phyloP scores from a whole-genome alignment of 2,329 filamentous ascomycete genomes.

The Lanzia echinophila region DNA sequence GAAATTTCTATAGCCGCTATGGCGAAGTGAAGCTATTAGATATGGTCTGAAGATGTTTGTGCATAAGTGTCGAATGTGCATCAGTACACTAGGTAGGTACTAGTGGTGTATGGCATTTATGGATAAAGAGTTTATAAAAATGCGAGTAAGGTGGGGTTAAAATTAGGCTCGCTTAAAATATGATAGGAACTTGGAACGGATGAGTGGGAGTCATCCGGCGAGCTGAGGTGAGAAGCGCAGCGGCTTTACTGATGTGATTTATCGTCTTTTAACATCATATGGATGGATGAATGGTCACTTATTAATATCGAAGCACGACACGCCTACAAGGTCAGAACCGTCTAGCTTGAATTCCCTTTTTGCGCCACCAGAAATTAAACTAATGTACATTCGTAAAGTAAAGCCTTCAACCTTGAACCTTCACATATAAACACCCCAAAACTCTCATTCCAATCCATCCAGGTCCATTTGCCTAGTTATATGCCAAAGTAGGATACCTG shows the following conservation, averaged over 20 bases:
- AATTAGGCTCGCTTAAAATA: background rate
- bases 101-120: background rate
- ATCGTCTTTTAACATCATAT: background rate
- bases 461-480: background rate
- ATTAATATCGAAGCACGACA: background rate
- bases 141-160: background rate
- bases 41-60: background rate
- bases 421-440: background rate
- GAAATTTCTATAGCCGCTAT: background rate
- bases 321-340: background rate
- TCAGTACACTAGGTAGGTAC: background rate
- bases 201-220: background rate
- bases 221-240: background rate
- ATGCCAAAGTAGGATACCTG: slow-evolving; percentile 7
- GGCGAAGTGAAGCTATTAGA: background rate
- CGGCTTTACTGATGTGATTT: background rate
- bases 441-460: background rate
- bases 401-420: background rate
- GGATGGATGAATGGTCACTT: background rate
- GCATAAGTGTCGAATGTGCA: background rate
- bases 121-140: background rate
- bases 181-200: background rate
- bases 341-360: background rate
- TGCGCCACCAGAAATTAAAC: background rate
- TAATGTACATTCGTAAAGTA: slow-evolving; percentile 7